A percentile compares a stretch with the other conserved stretches of the same genome.
phyloP scores from a whole-genome alignment of 202 grass and related monocot genomes.

The Panicum virgatum region DNA sequence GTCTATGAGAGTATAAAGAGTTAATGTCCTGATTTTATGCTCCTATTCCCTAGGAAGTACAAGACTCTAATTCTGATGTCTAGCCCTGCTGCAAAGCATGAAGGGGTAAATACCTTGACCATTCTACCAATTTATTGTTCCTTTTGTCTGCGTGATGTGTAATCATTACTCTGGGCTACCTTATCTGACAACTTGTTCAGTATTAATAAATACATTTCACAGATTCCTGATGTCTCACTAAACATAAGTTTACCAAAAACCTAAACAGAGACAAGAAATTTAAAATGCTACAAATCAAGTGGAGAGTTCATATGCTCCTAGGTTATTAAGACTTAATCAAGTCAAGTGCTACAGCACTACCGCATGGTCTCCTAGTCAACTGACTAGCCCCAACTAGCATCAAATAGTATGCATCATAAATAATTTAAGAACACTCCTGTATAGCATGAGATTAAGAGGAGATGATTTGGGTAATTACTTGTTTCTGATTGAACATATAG shows the following conservation, averaged over 20 bases:
- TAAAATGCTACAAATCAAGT: slow-evolving; percentile 15
- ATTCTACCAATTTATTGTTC: not conserved
- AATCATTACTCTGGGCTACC: not conserved
- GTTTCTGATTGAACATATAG: not conserved
- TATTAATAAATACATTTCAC: not conserved
- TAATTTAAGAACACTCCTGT: not conserved
- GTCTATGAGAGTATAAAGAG: not conserved
- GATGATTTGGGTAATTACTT: not conserved
- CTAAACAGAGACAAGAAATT: not conserved
- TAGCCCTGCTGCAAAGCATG: slow-evolving; percentile 9
- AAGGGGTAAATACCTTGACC: slow-evolving; percentile 52
- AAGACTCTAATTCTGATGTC: slow-evolving; percentile 68
- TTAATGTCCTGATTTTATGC: slow-evolving; percentile 28
- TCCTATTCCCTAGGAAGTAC: slow-evolving; percentile 66
- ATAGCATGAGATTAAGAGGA: not conserved
- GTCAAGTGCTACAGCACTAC: not conserved
- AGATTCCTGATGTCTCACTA: not conserved
- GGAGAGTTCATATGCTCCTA: not conserved
- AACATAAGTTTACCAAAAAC: not conserved
- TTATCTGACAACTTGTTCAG: not conserved
- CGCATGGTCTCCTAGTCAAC: not conserved
- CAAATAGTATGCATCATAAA: not conserved
- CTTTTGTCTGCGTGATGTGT: not conserved
- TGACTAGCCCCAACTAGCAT: not conserved
- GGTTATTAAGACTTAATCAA: not conserved